phyloP scores from a whole-genome alignment of 2,329 filamentous ascomycete species.

The Clonostachys chloroleuca region DNA sequence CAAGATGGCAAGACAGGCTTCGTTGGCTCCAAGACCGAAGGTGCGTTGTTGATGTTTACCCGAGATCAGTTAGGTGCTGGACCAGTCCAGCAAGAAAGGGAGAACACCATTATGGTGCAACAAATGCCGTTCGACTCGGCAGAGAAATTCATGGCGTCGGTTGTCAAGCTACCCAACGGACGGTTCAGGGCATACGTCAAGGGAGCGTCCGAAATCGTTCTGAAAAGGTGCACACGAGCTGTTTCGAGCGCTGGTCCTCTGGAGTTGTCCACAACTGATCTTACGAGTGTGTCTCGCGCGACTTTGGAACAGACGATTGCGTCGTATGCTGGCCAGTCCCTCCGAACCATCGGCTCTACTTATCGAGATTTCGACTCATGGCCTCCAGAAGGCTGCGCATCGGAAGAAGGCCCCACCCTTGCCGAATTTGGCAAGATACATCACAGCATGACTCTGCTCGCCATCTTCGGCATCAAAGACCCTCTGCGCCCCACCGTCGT shows the following conservation, averaged over 20 bases:
- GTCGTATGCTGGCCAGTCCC: slow-evolving; percentile 64
- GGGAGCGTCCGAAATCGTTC: slow-evolving; percentile 50
- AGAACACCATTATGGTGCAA: slow-evolving; percentile 36
- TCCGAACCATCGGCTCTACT: too few species aligned
- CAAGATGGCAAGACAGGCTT: slow-evolving; percentile 31
- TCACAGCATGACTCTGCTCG: slow-evolving; percentile 68
- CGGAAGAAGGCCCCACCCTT: slow-evolving; percentile 65
- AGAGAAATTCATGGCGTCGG: slow-evolving; percentile 46
- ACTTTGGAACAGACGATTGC: slow-evolving; percentile 16
- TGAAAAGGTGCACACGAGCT: slow-evolving; percentile 35
- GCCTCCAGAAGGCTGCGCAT: too few species aligned
- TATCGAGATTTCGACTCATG: too few species aligned
- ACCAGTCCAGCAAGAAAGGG: slow-evolving; percentile 34
- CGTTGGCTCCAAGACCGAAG: slow-evolving; percentile 51
- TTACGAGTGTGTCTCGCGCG: neutral
- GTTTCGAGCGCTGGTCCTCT: slow-evolving; percentile 39
- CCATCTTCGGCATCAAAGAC: slow-evolving; percentile 63
- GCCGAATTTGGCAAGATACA: slow-evolving; percentile 49
- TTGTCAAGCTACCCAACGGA: slow-evolving; percentile 34
- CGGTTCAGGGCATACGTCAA: slow-evolving; percentile 39
- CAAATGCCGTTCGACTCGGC: slow-evolving; percentile 48
- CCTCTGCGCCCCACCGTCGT: slow-evolving; percentile 56
- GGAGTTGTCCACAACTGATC: slow-evolving; percentile 21
- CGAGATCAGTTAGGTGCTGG: slow-evolving; percentile 42
- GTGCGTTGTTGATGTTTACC: slow-evolving; percentile 42